These are phyloP conservation scores for Lactarius trivialis DNA, from an alignment of 768 basidiomycete genomes.

Conservation along the genomic window DNA sequence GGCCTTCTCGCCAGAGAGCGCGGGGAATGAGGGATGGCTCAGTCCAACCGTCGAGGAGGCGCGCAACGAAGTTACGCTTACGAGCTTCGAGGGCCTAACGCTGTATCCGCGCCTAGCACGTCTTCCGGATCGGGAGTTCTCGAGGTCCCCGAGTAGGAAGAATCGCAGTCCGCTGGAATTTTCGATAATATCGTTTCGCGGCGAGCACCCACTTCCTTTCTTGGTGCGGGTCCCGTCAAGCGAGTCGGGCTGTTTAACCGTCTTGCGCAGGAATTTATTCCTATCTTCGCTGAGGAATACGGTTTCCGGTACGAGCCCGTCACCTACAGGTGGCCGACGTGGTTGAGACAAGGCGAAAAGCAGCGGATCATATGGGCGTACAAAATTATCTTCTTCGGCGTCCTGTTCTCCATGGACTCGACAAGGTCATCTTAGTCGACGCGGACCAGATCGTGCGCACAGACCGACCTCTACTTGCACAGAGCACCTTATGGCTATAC, in stretches of 20 bases:
- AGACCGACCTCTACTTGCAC: slow-evolving; percentile 88
- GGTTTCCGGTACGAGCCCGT: slow-evolving; percentile 95
- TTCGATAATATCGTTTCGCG: slow-evolving; percentile 45
- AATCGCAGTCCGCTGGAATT: slow-evolving; percentile 33
- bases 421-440: slow-evolving; percentile 98
- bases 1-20: slow-evolving; percentile 76
- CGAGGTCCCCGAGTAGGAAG: slow-evolving; percentile 33
- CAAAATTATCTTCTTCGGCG: slow-evolving; percentile 98
- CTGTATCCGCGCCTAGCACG: slow-evolving; percentile 75
- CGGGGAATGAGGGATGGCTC: slow-evolving; percentile 85
- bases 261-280: slow-evolving; percentile 75
- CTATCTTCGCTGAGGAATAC: slow-evolving; percentile 85
- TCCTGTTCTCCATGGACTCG: slow-evolving; percentile 98
- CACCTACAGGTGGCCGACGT: slow-evolving; percentile 99
- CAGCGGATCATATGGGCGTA: slow-evolving; percentile 99
- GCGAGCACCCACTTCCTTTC: slow-evolving; percentile 33
- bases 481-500: slow-evolving; percentile 95
- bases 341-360: slow-evolving; percentile 97
- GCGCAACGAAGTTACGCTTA: slow-evolving; percentile 72
- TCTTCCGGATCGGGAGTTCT: slow-evolving; percentile 72
- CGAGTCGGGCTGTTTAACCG: slow-evolving; percentile 3
- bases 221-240: neutral
- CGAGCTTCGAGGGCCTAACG: slow-evolving; percentile 86
- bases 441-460: slow-evolving; percentile 96
- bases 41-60: slow-evolving; percentile 61